Evolutionary conservation across 2,329 filamentous ascomycete species (phyloP).

Genomic region (Fusarium haematococcum): DNA sequence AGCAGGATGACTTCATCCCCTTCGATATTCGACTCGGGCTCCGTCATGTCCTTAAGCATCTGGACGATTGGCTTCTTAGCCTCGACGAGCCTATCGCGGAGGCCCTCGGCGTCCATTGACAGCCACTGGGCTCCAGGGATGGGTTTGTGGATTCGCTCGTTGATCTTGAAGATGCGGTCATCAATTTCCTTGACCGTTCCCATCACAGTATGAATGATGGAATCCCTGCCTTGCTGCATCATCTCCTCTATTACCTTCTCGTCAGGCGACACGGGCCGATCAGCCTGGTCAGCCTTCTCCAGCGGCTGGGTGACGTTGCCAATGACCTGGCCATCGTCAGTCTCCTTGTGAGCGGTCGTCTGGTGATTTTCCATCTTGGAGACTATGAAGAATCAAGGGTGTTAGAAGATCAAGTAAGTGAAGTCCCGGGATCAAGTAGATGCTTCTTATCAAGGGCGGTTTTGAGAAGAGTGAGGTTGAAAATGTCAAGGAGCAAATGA

Average conservation of each 20-base stretch:
- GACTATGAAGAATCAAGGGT: neutral
- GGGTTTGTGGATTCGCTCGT: neutral
- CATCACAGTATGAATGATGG: neutral
- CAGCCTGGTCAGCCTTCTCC: neutral
- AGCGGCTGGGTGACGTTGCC: neutral
- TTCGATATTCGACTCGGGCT: neutral
- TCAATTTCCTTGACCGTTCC: neutral
- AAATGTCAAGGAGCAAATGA: neutral
- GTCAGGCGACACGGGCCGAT: neutral
- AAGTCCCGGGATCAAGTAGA: neutral
- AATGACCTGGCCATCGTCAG: neutral
- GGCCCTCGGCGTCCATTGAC: neutral
- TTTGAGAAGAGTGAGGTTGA: neutral
- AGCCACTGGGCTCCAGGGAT: neutral
- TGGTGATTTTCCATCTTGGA: neutral
- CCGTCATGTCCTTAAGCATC: neutral
- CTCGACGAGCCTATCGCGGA: neutral
- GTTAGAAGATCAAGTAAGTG: neutral
- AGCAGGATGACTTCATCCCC: neutral
- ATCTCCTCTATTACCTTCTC: neutral
- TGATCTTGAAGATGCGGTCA: neutral
- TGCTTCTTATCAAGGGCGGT: neutral
- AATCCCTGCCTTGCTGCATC: neutral
- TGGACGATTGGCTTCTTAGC: neutral
- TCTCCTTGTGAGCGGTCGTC: neutral